Conservation (phyloP, 192 early-diverging fungal species). For the Thamnidium elegans region DNA sequence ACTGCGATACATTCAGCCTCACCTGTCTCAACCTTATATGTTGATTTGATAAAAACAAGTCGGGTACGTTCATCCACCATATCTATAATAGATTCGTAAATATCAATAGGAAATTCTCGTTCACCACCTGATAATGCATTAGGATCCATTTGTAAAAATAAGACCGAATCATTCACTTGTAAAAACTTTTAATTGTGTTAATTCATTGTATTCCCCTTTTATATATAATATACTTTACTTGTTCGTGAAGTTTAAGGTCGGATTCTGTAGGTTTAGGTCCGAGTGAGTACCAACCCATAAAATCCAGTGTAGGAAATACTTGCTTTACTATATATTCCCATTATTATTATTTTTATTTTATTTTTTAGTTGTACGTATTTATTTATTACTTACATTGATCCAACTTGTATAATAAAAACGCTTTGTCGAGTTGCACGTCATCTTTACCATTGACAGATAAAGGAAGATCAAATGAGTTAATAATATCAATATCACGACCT, state of each 20-base stretch:
- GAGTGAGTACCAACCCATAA: conserved; percentile 85
- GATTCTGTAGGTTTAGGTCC: conserved; percentile 55
- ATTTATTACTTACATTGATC: conserved; percentile 63
- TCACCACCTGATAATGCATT: conserved; percentile 41
- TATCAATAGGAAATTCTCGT: conserved; percentile 68
- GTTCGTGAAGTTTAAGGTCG: conserved; percentile 72
- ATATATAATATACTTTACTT: conserved; percentile 42
- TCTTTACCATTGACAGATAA: conserved; percentile 37
- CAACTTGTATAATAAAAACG: conserved; percentile 67
- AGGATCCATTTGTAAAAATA: conserved; percentile 73
- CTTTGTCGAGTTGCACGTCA: conserved; percentile 53
- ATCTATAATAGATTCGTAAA: conserved; percentile 81
- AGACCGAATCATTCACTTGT: conserved; percentile 68
- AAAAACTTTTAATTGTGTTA: conserved; percentile 53
- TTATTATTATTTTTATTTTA: neutral
- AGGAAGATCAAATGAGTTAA: conserved; percentile 81
- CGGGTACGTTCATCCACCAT: conserved; percentile 50
- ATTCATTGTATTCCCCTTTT: neutral
- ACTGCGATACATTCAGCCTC: conserved; percentile 88
- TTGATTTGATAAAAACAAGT: conserved; percentile 59
- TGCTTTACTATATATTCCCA: conserved; percentile 56
- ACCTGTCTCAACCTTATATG: conserved; percentile 79
- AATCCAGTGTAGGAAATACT: conserved; percentile 80
- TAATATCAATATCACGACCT: conserved; percentile 80
- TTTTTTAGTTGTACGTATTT: neutral